Evolutionary conservation across 768 basidiomycete genomes (phyloP), one percentile per base, ranked within the genome.

Genomic region (Mycena leptocephala): DNA sequence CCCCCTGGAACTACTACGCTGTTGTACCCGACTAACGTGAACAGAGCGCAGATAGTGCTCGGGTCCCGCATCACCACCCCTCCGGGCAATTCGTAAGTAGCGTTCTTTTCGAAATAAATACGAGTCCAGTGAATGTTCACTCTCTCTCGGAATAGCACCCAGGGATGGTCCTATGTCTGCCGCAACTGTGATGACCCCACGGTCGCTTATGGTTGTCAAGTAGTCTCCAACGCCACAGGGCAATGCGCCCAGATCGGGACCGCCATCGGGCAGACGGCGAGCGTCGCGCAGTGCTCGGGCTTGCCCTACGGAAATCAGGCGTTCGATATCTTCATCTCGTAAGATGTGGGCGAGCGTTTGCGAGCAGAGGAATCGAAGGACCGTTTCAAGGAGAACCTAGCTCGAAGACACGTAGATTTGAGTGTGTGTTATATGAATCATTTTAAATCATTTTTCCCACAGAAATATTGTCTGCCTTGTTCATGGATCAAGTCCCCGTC

Each of bases 201-300:
- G 14, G 22, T 66, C 11, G 43, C 64, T 7, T 51, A 66, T 39
- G 64, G 64, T n/a, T 66, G 64, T 43, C 5, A 18, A 51, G 64
- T 66, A 5, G 16, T 32, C 28, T 66, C 64, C 18, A 46, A 26
- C 20, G 46, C n/a, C 32, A 66, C 64, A 24, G 64, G 43, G 11
- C 64, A 66, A 39, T 66, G 64, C 46, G 64, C 28, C 20, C 64
- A 51, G 46, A 66, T 66, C 33, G 64, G 64, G 41, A 51, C 64
- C 22, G 46, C 64, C 6, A 46, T 66, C 20, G 64, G 64, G 32
- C 64, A 66, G 46, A 20, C 43, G 43, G 41, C 64, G 64, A 33
- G 64, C 32, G 32, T 66, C 30, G 32, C 26, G 24, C 28, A 32
- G 32, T 66, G 64, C 64, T 30, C 64, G 28, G 41, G 28, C 26